Base-by-base conservation (phyloP, 352 stramenopile species). In the Phytophthora melonis region DNA sequence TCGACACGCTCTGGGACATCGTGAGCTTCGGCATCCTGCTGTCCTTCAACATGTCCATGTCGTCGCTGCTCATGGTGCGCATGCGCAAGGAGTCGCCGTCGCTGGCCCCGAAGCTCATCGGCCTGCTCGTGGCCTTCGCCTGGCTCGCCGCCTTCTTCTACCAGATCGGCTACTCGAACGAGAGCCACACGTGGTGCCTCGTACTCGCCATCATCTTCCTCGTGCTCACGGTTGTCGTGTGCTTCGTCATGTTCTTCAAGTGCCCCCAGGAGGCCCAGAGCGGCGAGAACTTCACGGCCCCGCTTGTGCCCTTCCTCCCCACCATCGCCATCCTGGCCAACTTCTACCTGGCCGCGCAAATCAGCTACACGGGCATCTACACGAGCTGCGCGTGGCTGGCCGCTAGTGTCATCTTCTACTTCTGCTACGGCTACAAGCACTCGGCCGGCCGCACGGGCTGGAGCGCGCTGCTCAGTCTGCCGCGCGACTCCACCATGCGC, bases 11-110 rank as follows among this genome's bases (percentile, higher is more conserved):
- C 0, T 96, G 94, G 89, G 88, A 97, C 66, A 93, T 97, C 57
- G 91, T 97, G n/a, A 94, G 74, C 73, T 95, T 96, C 45, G 93
- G 92, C 41, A 94, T 97, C 30, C 60, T 97, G 30, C 34, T 97
- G 23, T 94, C 88, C 32, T 97, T 97, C 77, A 93, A 92, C 68
- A 87, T 97, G 68, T 85, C 91, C 14, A 97, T 94, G 64, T 70
- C 77, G 21, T 82, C 89, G 45, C 77, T 97, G 6, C 66, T 97
- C 7, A 84, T 96, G 59, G 66, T 93, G 11, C 89, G 90, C 39
- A 90, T 79, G 54, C 78, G 79, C 39, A 84, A 91, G 50, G 72
- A 83, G 6, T 91, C 86, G 13, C 82, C 89, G 5, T 54, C 36
- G 9, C 66, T 83, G 16, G 79, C 78, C 0, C 75, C 81, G 4